Evolutionary conservation across 2,329 filamentous ascomycete genomes (phyloP), one percentile per base, ranked within the genome.

Genomic region (Tolypocladium cylindrosporum): DNA sequence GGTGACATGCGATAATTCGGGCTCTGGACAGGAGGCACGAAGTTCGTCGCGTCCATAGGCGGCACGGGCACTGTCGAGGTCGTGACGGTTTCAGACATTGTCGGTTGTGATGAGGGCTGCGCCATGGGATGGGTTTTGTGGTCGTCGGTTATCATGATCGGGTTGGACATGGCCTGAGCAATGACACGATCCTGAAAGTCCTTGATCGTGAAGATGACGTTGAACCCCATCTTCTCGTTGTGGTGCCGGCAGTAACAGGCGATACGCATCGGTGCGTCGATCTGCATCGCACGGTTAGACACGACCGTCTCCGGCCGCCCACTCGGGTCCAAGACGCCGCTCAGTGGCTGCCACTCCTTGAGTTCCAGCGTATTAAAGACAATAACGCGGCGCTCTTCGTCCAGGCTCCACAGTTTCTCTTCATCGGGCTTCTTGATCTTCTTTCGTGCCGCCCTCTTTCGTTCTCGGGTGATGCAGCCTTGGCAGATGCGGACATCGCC

Each of bases 241-340:
- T 97, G 93, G 69, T 99, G 93, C 24, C 93, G 86, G 74, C 93
- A 97, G 73, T 97, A 99, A 71, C 93, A 99, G 31, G 92, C 91
- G 66, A 99, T 97, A 11, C 93, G 87, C 92, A 97, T 96, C 0
- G 91, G 91, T 2, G 90, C 85, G 64, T 92, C 87, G 27, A 96
- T 86, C 67, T 91, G 87, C 77, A 90, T 85, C 8, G 87, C 83
- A 55, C 84, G 85, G 55, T 79, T 77, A 51, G 72, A 77, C 60
- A 74, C 68, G 36, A 78, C 72, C n/a, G 77, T 73, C 59, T 80
- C 76, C 54, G 72, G 72, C 27, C 72, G 71, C 43, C 76, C 76
- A 60, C 60, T 75, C 66, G 61, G 72, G 45, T 69, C 74, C 66
- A 75, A 66, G 67, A 82, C 77, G 67, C 79, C 75, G 66, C 80